phyloP scores from a whole-genome alignment of 2,329 filamentous ascomycete species.

The Colletotrichum noveboracense region DNA sequence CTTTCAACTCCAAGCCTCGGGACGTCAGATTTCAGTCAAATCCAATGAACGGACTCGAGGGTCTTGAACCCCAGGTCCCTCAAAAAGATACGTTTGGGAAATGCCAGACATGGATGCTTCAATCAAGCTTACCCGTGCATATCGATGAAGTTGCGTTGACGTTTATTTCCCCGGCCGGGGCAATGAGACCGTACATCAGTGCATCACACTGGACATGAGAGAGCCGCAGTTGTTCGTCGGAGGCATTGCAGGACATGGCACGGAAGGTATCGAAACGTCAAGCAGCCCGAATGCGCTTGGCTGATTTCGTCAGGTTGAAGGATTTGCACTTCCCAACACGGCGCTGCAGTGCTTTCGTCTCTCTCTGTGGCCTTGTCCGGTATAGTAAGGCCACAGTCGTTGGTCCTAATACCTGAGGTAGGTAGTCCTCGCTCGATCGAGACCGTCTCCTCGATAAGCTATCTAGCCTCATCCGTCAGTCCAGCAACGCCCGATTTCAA shows the following conservation, averaged over 20 bases:
- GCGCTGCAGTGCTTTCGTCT: background rate
- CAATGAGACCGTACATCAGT: background rate
- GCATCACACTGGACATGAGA: background rate
- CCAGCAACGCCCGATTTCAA: slow-evolving; percentile 15
- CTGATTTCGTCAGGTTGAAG: background rate
- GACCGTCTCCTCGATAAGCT: background rate
- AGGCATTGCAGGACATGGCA: background rate
- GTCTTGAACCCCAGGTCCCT: background rate
- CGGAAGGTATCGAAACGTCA: background rate
- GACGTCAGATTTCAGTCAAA: background rate
- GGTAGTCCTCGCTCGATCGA: background rate
- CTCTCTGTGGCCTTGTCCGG: background rate
- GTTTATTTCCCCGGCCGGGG: background rate
- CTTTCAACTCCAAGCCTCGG: background rate
- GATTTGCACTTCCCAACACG: background rate
- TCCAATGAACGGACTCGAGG: background rate
- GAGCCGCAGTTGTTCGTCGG: background rate
- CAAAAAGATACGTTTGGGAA: background rate
- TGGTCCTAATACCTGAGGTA: background rate
- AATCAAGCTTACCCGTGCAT: background rate
- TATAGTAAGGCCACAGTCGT: background rate
- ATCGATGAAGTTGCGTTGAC: background rate
- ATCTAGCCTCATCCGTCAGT: slow-evolving; percentile 13
- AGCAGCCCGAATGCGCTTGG: background rate
- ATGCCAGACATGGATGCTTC: background rate